Percentiles rank a stretch among this genome's conserved stretches.
These are phyloP conservation scores for Sclerotinia borealis DNA, from an alignment of 2,329 filamentous ascomycete genomes.

Conservation along the genomic window DNA sequence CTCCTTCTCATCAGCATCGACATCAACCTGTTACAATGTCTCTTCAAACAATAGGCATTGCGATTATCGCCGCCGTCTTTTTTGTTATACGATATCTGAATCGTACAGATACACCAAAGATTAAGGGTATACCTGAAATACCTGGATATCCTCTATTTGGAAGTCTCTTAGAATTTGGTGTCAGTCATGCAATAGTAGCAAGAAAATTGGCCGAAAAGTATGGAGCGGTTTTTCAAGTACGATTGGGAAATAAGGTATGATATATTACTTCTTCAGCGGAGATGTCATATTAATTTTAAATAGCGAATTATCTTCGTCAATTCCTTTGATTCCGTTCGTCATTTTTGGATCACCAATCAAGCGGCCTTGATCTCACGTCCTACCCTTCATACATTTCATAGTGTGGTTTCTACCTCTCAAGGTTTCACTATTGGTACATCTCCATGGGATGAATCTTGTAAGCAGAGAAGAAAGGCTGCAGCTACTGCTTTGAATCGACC, in stretches of 20 bases:
- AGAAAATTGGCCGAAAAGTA: constrained; percentile 14
- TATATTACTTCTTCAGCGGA: constrained; percentile 44
- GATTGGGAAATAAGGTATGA: constrained; percentile 15
- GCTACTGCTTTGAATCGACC: constrained; percentile 73
- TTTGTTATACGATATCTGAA: constrained; percentile 12
- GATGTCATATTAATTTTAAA: constrained; percentile 36
- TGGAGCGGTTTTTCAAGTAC: constrained; percentile 17
- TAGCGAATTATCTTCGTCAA: constrained; percentile 72
- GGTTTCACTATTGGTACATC: constrained; percentile 80
- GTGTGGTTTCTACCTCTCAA: constrained; percentile 67
- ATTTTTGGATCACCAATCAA: constrained; percentile 74
- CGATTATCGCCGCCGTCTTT: constrained; percentile 4
- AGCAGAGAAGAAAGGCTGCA: constrained; percentile 68
- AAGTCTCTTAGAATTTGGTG: constrained; percentile 16
- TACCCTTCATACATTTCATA: constrained; percentile 75
- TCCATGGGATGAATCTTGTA: constrained; percentile 78
- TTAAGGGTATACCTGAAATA: constrained; percentile 15
- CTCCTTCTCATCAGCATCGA: not conserved
- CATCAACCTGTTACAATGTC: constrained; percentile 1
- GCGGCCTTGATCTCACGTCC: constrained; percentile 72
- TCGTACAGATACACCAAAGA: constrained; percentile 16
- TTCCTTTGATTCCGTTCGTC: constrained; percentile 65
- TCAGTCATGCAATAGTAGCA: constrained; percentile 15
- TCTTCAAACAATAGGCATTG: constrained; percentile 8
- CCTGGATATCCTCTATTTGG: constrained; percentile 17